phyloP scores from a whole-genome alignment of 1,284 basidiomycete genomes.

The Ustilago nuda region DNA sequence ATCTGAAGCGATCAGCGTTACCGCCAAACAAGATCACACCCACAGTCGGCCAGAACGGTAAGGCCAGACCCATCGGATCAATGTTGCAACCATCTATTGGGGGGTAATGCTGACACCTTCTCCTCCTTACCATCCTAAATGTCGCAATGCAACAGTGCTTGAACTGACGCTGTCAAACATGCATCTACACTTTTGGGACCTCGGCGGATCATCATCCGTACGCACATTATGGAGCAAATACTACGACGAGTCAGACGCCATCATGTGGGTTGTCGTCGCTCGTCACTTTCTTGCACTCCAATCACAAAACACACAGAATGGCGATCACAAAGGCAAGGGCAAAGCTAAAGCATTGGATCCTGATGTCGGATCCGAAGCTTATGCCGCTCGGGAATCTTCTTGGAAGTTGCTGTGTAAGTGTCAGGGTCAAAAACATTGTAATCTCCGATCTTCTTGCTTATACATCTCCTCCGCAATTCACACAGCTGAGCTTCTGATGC shows the following conservation, averaged over 20 bases:
- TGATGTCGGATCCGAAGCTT: constrained; percentile 19
- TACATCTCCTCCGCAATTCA: too few relatives aligned
- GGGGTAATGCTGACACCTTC: not conserved
- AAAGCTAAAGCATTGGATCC: constrained; percentile 19
- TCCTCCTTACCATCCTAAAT: not conserved
- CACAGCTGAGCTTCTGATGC: constrained; percentile 30
- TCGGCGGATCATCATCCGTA: constrained; percentile 53
- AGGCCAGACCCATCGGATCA: not conserved
- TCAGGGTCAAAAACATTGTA: not conserved
- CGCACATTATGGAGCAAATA: constrained; percentile 58
- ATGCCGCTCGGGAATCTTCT: constrained; percentile 20
- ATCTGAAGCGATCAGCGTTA: constrained; percentile 36
- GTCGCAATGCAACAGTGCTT: constrained; percentile 20
- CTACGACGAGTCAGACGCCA: constrained; percentile 49
- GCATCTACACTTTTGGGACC: constrained; percentile 59
- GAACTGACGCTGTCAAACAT: constrained; percentile 37
- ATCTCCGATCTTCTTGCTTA: not conserved
- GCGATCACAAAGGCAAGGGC: constrained; percentile 15
- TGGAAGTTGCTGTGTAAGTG: constrained; percentile 40
- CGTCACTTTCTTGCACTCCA: constrained; percentile 28
- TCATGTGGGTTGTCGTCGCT: constrained; percentile 57
- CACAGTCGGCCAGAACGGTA: constrained; percentile 57
- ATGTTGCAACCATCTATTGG: not conserved
- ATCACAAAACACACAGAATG: constrained; percentile 5
- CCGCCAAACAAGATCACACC: constrained; percentile 49